These are phyloP conservation scores for Fonsecaea nubica DNA, from an alignment of 2,329 filamentous ascomycete genomes.

Conservation along the genomic window DNA sequence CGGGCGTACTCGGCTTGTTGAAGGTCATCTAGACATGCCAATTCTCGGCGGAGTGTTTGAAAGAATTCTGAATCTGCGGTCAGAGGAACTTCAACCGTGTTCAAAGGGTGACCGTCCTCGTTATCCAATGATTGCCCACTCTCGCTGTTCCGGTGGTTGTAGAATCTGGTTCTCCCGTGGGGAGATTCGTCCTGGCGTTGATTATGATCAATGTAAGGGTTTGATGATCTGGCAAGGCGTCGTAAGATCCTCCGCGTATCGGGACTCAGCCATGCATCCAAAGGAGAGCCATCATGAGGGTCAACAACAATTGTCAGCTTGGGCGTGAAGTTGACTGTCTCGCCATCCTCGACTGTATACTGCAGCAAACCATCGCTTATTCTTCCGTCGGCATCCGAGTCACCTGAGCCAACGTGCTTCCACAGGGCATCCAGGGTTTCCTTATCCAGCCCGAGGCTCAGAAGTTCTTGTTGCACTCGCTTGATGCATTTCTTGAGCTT, in stretches of 20 bases:
- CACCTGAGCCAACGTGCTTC: slow-evolving; percentile 56
- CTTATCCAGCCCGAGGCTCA: slow-evolving; percentile 72
- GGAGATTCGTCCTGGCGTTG: slow-evolving; percentile 10
- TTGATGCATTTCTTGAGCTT: slow-evolving; percentile 90
- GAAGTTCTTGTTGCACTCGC: slow-evolving; percentile 74
- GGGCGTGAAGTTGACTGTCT: slow-evolving; percentile 62
- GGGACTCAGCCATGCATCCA: slow-evolving; percentile 72
- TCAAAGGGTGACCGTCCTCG: slow-evolving; percentile 41
- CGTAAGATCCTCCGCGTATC: slow-evolving; percentile 69
- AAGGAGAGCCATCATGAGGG: slow-evolving; percentile 68
- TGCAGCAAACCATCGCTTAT: slow-evolving; percentile 49
- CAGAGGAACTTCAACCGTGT: slow-evolving; percentile 74
- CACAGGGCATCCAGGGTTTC: slow-evolving; percentile 72
- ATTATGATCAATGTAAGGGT: slow-evolving; percentile 4
- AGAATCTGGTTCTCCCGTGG: background rate
- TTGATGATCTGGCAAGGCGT: slow-evolving; percentile 58
- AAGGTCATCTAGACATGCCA: slow-evolving; percentile 71
- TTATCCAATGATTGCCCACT: slow-evolving; percentile 10
- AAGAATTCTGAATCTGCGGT: slow-evolving; percentile 83
- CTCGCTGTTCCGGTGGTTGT: background rate
- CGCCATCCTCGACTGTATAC: slow-evolving; percentile 61
- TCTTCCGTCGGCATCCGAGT: slow-evolving; percentile 40
- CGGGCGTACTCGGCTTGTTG: slow-evolving; percentile 70
- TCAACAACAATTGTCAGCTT: slow-evolving; percentile 74
- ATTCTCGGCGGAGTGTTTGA: slow-evolving; percentile 72